Percentiles rank a stretch among this genome's conserved stretches.
Conservation (phyloP, 2,329 filamentous ascomycete species). For the Beauveria sp. region DNA sequence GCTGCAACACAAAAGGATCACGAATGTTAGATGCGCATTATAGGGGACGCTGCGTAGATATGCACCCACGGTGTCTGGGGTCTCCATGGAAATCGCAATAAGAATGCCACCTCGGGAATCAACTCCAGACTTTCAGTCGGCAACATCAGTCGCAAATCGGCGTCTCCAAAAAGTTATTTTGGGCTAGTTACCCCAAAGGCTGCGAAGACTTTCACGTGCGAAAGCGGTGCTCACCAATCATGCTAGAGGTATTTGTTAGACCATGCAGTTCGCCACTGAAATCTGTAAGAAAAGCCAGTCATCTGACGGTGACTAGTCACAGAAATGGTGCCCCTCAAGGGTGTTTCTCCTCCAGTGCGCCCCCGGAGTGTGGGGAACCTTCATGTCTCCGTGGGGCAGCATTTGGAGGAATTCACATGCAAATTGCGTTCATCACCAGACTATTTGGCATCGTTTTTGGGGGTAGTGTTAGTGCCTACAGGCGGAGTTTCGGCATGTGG, state of each 20-base stretch:
- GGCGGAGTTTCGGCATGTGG: neutral
- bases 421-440: neutral
- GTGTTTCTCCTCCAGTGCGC: neutral
- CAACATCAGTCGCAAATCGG: neutral
- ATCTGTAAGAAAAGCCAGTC: neutral
- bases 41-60: neutral
- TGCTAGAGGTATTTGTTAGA: neutral
- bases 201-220: neutral
- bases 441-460: neutral
- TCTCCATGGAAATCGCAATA: neutral
- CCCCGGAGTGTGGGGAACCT: neutral
- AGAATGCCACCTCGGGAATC: neutral
- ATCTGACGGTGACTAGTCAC: constrained; percentile 7
- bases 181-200: neutral
- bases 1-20: too few species aligned
- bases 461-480: neutral
- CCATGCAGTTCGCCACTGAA: neutral
- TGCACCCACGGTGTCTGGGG: neutral
- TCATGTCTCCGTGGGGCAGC: neutral
- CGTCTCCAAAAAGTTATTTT: neutral
- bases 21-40: too few species aligned
- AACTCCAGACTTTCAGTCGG: neutral
- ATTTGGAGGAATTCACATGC: constrained; percentile 5
- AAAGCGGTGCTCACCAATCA: constrained; percentile 7
- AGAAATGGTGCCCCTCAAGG: constrained; percentile 4